Conservation (phyloP, 2,329 filamentous ascomycete genomes). For the Parasarocladium wereldwijsianum region DNA sequence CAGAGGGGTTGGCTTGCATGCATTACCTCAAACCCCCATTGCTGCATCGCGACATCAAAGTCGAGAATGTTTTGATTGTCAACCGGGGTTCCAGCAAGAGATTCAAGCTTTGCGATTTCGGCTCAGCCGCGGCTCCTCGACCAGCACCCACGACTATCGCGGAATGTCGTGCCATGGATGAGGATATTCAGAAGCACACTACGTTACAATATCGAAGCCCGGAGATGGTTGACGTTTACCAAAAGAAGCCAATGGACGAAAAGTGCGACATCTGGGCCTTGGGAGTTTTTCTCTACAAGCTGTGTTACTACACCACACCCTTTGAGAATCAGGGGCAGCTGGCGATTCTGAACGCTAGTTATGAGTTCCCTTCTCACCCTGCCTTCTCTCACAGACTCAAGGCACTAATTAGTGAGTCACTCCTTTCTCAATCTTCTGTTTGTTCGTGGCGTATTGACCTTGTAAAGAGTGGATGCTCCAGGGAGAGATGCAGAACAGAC, state of each 20-base stretch:
- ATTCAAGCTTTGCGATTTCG: slow-evolving; percentile 98
- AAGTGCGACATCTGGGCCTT: slow-evolving; percentile 98
- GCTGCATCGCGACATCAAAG: slow-evolving; percentile 88
- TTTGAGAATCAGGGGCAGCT: slow-evolving; percentile 97
- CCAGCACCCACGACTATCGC: slow-evolving; percentile 74
- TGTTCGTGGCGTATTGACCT: slow-evolving; percentile 9
- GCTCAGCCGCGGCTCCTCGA: slow-evolving; percentile 71
- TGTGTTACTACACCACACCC: slow-evolving; percentile 97
- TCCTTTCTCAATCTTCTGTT: neutral
- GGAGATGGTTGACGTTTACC: slow-evolving; percentile 97
- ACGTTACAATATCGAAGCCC: slow-evolving; percentile 95
- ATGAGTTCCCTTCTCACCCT: slow-evolving; percentile 79
- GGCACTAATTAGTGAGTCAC: slow-evolving; percentile 59
- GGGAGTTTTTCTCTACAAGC: slow-evolving; percentile 88
- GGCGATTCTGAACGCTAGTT: slow-evolving; percentile 91
- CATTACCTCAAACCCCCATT: slow-evolving; percentile 93
- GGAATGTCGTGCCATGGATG: slow-evolving; percentile 85
- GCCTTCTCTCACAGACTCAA: slow-evolving; percentile 82
- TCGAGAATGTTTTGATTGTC: slow-evolving; percentile 92
- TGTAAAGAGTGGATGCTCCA: slow-evolving; percentile 69
- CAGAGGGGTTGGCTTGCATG: slow-evolving; percentile 96
- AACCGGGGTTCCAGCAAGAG: slow-evolving; percentile 47
- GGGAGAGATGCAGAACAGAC: slow-evolving; percentile 63
- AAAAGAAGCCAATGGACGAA: slow-evolving; percentile 92
- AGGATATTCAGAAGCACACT: slow-evolving; percentile 93